Conservation (phyloP, 352 stramenopile species). For the Stramenopiles sp. region DNA sequence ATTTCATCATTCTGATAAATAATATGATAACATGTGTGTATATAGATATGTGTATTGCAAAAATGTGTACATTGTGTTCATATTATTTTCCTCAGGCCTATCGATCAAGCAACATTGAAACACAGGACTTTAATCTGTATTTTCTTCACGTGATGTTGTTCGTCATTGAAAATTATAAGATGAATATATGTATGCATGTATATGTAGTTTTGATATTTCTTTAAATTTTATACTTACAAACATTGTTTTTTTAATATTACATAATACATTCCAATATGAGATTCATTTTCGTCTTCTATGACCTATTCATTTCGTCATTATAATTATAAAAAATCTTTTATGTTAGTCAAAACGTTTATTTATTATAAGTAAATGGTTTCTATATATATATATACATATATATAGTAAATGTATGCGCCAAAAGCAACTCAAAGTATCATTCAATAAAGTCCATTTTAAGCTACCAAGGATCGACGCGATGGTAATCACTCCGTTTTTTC, state of each 20-base stretch:
- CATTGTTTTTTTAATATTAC: no score
- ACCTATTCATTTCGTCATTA: no score
- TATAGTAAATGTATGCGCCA: background rate
- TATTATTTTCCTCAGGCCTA: background rate
- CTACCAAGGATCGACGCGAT: background rate
- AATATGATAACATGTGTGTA: background rate
- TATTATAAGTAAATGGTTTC: no score
- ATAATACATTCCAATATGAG: no score
- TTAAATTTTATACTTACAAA: no score
- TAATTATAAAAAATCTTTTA: no score
- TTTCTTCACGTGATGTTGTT: background rate
- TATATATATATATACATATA: no score
- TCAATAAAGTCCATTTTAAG: constrained; percentile 1
- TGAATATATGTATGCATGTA: no score
- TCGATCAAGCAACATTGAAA: constrained; percentile 1
- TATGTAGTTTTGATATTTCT: no score
- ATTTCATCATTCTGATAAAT: background rate
- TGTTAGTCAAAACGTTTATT: no score
- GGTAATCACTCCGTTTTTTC: constrained; percentile 1
- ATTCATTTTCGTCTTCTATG: no score
- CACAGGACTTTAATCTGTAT: constrained; percentile 3
- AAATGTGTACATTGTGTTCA: background rate
- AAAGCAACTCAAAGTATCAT: background rate
- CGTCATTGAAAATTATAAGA: no score
- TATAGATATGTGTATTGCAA: background rate